Evolutionary conservation across 257 asterid genomes (phyloP).

Genomic region (Linderniella brevidens): DNA sequence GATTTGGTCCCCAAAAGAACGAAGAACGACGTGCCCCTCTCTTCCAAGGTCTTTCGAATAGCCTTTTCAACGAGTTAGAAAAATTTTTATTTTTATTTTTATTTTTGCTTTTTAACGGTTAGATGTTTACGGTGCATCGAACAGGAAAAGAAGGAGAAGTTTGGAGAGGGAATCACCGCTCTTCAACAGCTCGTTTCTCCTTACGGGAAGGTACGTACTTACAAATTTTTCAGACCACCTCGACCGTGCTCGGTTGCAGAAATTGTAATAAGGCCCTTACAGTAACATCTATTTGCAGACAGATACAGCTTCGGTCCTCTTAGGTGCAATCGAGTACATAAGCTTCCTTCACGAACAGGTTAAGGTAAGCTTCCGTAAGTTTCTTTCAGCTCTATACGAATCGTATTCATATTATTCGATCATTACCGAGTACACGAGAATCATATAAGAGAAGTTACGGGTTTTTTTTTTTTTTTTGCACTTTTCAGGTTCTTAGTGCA

Average conservation of each 20-base stretch:
- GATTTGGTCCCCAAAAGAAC: conserved; percentile 49
- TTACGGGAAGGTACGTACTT: conserved; percentile 67
- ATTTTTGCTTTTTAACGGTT: not conserved
- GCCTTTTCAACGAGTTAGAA: not conserved
- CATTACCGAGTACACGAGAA: not conserved
- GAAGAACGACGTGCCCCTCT: conserved; percentile 40
- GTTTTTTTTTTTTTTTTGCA: not conserved
- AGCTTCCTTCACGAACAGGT: conserved; percentile 86
- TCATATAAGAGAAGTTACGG: not conserved
- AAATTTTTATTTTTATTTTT: not conserved
- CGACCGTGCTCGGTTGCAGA: too few relatives aligned
- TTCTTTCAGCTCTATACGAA: not conserved
- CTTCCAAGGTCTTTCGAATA: conserved; percentile 45
- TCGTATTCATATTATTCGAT: not conserved
- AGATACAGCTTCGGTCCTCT: conserved; percentile 85
- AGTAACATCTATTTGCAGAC: conserved; percentile 25
- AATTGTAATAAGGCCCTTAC: not conserved
- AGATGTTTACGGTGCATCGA: not conserved
- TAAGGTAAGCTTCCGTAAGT: too few relatives aligned
- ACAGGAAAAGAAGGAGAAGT: conserved; percentile 84
- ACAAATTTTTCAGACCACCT: too few relatives aligned
- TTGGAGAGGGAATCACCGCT: conserved; percentile 60
- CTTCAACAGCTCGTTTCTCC: conserved; percentile 97
- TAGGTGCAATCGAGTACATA: conserved; percentile 79
- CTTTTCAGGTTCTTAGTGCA: conserved; percentile 70